These are phyloP conservation scores for Excoecaria agallocha DNA, from an alignment of 345 rosid genomes.

Conservation along the genomic window DNA sequence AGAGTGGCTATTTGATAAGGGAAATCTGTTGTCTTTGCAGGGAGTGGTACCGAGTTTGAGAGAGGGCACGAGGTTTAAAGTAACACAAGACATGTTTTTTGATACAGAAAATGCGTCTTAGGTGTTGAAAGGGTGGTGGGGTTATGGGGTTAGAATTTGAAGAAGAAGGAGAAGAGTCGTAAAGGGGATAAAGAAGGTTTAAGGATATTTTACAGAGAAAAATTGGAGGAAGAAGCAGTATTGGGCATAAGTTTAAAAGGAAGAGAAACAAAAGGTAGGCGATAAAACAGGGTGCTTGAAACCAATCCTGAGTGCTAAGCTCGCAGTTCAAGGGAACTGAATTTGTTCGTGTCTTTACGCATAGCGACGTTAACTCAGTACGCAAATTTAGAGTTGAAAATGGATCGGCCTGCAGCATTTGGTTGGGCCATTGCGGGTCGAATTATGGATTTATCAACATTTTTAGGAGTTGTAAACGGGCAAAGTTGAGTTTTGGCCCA, in stretches of 20 bases:
- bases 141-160: background rate
- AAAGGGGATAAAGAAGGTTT: no score
- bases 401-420: no score
- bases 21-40: background rate
- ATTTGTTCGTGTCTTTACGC: no score
- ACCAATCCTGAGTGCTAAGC: background rate
- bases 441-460: no score
- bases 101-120: background rate
- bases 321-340: background rate
- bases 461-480: no score
- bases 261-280: background rate
- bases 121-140: background rate
- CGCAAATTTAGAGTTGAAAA: no score
- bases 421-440: no score
- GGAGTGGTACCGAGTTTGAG: background rate
- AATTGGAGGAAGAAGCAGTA: no score
- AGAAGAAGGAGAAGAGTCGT: background rate
- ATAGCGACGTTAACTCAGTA: no score
- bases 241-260: no score
- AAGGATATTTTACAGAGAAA: no score
- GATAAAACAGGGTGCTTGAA: background rate
- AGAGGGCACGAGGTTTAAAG: background rate
- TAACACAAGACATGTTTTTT: constrained; percentile 6
- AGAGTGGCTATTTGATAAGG: background rate
- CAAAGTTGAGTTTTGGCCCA: no score